These are phyloP conservation scores for Acanthamoeba divionensis DNA, from an alignment of 208 protist genomes.

Conservation along the genomic window DNA sequence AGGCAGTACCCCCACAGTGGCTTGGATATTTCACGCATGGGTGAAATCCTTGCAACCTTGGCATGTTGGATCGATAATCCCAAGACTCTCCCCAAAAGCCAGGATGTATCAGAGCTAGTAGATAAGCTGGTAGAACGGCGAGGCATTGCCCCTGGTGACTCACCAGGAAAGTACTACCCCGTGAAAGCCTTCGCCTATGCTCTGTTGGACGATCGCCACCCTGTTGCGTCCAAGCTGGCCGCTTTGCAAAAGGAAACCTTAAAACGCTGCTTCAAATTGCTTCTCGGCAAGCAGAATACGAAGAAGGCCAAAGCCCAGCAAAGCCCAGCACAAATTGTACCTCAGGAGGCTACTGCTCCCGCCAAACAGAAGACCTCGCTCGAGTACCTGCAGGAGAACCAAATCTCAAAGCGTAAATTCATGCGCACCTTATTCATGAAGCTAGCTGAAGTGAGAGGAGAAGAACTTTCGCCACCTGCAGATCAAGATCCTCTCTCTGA, in stretches of 20 bases:
- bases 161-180: conserved; percentile 23
- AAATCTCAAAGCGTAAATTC: background rate
- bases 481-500: background rate
- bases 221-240: background rate
- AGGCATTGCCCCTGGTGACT: conserved; percentile 17
- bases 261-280: background rate
- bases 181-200: conserved; percentile 43
- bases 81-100: background rate
- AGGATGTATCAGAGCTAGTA: background rate
- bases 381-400: background rate
- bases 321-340: too few species aligned
- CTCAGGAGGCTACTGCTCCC: background rate
- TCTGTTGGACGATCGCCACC: background rate
- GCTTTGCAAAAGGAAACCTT: background rate
- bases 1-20: background rate
- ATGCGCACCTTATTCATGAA: background rate
- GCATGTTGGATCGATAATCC: conserved; percentile 51
- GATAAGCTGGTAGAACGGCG: background rate
- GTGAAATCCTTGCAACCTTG: conserved; percentile 29
- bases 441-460: background rate
- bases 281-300: background rate
- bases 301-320: too few species aligned
- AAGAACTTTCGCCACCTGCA: background rate
- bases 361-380: background rate
- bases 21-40: conserved; percentile 20